Evolutionary conservation across 179 eudicot genomes (phyloP), one percentile per base, ranked within the genome.

Genomic region (Gypsophila paniculata): DNA sequence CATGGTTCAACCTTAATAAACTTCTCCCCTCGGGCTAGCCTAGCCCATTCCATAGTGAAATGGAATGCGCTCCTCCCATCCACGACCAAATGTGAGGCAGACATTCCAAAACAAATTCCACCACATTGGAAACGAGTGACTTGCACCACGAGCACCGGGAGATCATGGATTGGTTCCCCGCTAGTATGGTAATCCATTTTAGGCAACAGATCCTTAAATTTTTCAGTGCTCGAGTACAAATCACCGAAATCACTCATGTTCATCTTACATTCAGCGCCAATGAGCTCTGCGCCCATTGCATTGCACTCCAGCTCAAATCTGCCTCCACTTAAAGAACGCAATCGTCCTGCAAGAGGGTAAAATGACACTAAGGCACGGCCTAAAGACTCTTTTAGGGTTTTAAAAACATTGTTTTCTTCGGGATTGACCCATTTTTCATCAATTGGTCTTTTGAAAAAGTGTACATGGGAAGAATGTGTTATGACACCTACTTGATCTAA

Each of bases 31-130:
- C 88, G 74, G 23, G 91, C 85, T 2, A 87, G 39, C 71, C 71
- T 81, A 0, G 87, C 72, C 88, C 88, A 87, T 21, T 60, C 67
- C 44, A 34, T 17, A 9, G 79, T 38, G 62, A 86, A 84, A 59
- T 80, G 75, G 1, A 70, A 26, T 0, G 83, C 83, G 14, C 80
- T 70, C 4, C 58, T 25, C 7, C 90, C 87, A 68, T 84, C 90
- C 0, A 65, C 82, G 39, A 77, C 68, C 0, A 67, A 77, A 19
- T 87, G 88, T 11, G 86, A 83, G 3, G 80, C 61, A 0, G 69
- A 34, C 8, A 76, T 15, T 3, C 84, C 85, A 17, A 87, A 48
- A 38, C 76, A 48, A 4, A 83, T 22, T 11, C 88, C 87, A 2
- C 91, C 91, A 36, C 91, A 87, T 19, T 48, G 25, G 13, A 80